Evolutionary conservation across 352 stramenopile species (phyloP), one percentile per base, ranked within the genome.

Genomic region (Saprolegnia parasitica): DNA sequence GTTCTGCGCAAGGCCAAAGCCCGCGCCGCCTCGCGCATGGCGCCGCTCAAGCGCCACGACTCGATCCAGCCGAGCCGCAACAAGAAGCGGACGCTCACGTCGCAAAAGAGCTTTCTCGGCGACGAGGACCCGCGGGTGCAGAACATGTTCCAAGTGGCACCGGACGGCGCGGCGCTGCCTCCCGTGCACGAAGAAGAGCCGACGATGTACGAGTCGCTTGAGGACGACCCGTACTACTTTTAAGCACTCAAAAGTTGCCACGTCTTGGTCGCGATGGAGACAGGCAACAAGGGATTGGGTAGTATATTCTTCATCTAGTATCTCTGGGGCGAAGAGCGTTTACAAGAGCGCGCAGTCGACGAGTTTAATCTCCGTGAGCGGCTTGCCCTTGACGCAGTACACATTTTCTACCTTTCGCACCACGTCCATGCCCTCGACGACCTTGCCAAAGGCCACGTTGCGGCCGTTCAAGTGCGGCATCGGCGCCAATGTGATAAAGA

Each of bases 401-500:
- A 95, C 85, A 58, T 72, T 65, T 75, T 95, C 80, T 66, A 93
- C 91, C 78, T 46, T 88, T 76, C 90, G 90, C 72, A 95, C 77
- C 74, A 93, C 83, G 76, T 77, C 81, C 76, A 89, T 81, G 61
- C 87, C 87, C 40, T 92, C 85, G 40, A 95, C 83, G 57, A 95
- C 73, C 75, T 95, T 95, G 73, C 87, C 87, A 58, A 95, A 95
- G 21, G 86, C 87, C 39, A 93, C 87, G 70, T 95, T 92, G 74
- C 86, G 85, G 70, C 87, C 87, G 74, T 95, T 93, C 55, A 95
- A 76, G 75, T 95, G 87, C 32, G 87, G 85, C 72, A 91, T 74
- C 67, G 85, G 79, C 74, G 84, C 76, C 49, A 93, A 78, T 67
- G 86, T 98, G 72, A 99, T 99, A 79, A 99, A 99, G 79, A 99